A percentile compares a stretch with the other conserved stretches of the same genome.
Evolutionary conservation across 768 basidiomycete species (phyloP).

Genomic region (Rhodotorula babjevae): DNA sequence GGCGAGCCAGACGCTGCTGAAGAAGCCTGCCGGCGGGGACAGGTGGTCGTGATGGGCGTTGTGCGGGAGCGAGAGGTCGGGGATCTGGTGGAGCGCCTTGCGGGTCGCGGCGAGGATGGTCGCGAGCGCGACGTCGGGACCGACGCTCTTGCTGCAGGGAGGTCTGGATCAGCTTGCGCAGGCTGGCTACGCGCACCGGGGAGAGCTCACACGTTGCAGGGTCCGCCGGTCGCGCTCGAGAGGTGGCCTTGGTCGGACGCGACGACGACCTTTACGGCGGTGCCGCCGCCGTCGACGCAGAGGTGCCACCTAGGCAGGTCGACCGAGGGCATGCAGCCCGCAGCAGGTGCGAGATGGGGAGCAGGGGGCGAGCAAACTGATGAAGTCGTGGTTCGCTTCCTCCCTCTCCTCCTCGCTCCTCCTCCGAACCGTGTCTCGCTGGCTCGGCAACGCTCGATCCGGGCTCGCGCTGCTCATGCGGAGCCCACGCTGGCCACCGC

Average conservation of each 20-base stretch:
- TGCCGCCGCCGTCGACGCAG: slow-evolving; percentile 46
- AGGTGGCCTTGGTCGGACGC: slow-evolving; percentile 28
- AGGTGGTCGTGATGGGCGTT: background rate
- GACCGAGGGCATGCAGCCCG: slow-evolving; percentile 1
- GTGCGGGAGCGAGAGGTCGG: background rate
- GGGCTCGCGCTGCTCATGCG: too few species aligned
- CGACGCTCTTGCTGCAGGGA: slow-evolving; percentile 42
- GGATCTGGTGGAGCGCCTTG: slow-evolving; percentile 39
- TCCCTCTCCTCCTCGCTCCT: background rate
- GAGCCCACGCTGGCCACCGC: background rate
- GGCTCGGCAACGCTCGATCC: background rate
- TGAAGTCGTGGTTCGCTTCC: background rate
- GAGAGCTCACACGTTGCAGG: slow-evolving; percentile 45
- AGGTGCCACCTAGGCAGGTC: slow-evolving; percentile 31
- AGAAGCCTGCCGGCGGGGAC: slow-evolving; percentile 25
- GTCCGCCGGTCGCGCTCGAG: slow-evolving; percentile 40
- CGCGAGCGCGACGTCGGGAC: slow-evolving; percentile 35
- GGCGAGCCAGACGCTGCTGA: slow-evolving; percentile 44
- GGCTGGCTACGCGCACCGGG: too few species aligned
- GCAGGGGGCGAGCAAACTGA: background rate
- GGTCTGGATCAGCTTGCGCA: background rate
- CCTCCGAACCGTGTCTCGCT: background rate
- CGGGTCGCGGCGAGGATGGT: slow-evolving; percentile 42
- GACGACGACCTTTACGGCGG: slow-evolving; percentile 43
- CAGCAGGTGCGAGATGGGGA: background rate